Evolutionary conservation across 2,329 filamentous ascomycete genomes (phyloP).

Genomic region (Dothiorella sarmentorum): DNA sequence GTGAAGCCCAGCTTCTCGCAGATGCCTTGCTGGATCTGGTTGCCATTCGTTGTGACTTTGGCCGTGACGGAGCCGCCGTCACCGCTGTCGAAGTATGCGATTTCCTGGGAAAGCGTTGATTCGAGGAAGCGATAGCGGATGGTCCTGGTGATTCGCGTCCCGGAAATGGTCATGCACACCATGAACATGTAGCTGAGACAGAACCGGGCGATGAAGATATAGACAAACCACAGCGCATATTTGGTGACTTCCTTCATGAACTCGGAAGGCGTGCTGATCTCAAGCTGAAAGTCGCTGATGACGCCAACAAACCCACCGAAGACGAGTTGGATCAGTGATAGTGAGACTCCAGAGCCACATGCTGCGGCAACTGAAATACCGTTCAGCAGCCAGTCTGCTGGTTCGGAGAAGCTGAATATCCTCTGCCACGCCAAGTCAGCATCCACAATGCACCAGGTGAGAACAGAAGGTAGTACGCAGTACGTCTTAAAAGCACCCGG

Average conservation of each 20-base stretch:
- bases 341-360: slow-evolving; percentile 43
- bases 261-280: slow-evolving; percentile 29
- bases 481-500: background rate
- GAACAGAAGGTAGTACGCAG: background rate
- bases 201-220: slow-evolving; percentile 28
- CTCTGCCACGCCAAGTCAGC: slow-evolving; percentile 24
- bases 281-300: slow-evolving; percentile 44
- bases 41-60: slow-evolving; percentile 89
- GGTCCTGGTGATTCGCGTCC: slow-evolving; percentile 42
- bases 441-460: too few relatives aligned
- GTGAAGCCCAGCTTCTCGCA: slow-evolving; percentile 49
- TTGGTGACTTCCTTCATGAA: slow-evolving; percentile 40
- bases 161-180: slow-evolving; percentile 71
- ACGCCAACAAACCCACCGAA: slow-evolving; percentile 50
- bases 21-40: slow-evolving; percentile 87
- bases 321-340: slow-evolving; percentile 51
- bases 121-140: slow-evolving; percentile 56
- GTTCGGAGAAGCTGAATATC: slow-evolving; percentile 36
- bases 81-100: slow-evolving; percentile 62
- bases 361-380: slow-evolving; percentile 34
- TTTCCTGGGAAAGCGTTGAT: slow-evolving; percentile 61
- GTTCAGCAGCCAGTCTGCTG: slow-evolving; percentile 31
- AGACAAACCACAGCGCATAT: slow-evolving; percentile 40
- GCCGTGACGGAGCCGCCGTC: slow-evolving; percentile 77
- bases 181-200: slow-evolving; percentile 54